Percentiles rank a stretch among this genome's conserved stretches.
Evolutionary conservation across 768 basidiomycete species (phyloP).

Genomic region (Serendipita sp.): DNA sequence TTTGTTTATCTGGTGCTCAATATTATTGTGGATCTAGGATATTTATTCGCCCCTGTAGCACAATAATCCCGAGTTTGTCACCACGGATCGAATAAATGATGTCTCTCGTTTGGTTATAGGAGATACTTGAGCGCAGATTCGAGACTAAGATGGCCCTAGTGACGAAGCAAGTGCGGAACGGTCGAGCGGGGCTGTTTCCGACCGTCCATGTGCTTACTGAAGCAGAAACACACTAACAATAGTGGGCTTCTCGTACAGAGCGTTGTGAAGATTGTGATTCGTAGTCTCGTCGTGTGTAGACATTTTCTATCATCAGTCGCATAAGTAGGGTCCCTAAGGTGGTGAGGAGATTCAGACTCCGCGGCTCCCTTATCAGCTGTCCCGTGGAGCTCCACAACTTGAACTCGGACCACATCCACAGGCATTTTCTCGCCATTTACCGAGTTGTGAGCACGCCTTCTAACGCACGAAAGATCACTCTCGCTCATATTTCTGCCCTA

Average conservation of each 20-base stretch:
- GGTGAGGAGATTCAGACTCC: not conserved
- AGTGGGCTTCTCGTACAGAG: no score
- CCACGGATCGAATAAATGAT: conserved; percentile 33
- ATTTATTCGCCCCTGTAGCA: conserved; percentile 25
- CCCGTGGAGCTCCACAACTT: not conserved
- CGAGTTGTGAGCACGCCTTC: not conserved
- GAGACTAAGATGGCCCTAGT: no score
- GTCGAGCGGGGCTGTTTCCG: no score
- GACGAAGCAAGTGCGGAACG: conserved; percentile 18
- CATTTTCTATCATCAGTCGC: no score
- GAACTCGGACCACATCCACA: conserved; percentile 1
- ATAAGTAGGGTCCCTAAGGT: no score
- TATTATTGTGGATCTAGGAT: not conserved
- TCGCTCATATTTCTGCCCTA: not conserved
- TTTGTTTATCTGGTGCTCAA: not conserved
- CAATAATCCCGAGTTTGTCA: conserved; percentile 32
- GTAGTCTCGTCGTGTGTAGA: no score
- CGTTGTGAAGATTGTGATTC: no score
- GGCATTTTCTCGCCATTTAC: not conserved
- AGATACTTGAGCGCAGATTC: no score
- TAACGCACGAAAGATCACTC: not conserved
- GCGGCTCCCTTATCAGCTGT: not conserved
- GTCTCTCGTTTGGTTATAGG: conserved; percentile 47
- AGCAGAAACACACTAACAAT: no score
- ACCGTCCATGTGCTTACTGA: no score